Evolutionary conservation across 106 monocot genomes (phyloP).

Genomic region (Gastrodia elata): DNA sequence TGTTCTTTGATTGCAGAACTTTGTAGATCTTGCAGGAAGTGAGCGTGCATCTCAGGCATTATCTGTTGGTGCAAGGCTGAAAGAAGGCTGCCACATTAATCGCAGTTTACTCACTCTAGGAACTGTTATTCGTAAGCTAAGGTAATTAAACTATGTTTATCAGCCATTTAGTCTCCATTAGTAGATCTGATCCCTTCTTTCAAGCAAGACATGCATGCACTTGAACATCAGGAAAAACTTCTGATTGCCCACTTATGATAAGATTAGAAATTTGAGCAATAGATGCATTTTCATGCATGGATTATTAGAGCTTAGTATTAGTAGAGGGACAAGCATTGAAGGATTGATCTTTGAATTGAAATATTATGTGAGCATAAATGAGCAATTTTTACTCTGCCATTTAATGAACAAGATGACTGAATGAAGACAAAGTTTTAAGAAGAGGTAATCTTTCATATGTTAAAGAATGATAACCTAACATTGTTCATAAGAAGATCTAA

Average conservation of each 20-base stretch:
- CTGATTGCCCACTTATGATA: not conserved
- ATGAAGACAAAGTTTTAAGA: too few relatives aligned
- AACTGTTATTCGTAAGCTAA: constrained; percentile 95
- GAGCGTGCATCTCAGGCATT: constrained; percentile 92
- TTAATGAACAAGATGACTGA: too few relatives aligned
- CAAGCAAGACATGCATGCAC: not conserved
- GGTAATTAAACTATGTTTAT: constrained; percentile 28
- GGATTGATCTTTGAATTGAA: too few relatives aligned
- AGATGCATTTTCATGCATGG: not conserved
- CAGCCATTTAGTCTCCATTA: not conserved
- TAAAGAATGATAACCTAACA: too few relatives aligned
- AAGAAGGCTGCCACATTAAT: constrained; percentile 98
- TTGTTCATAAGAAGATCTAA: not conserved
- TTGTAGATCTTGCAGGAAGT: constrained; percentile 98
- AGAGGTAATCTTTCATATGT: too few relatives aligned
- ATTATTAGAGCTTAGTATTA: not conserved
- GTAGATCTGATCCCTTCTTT: not conserved
- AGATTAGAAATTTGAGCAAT: not conserved
- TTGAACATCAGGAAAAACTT: not conserved
- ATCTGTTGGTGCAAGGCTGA: constrained; percentile 76
- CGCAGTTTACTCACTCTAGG: constrained; percentile 87
- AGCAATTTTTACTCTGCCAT: not conserved
- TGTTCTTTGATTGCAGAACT: constrained; percentile 50
- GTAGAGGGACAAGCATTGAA: too few relatives aligned
- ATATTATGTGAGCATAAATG: not conserved